A percentile compares a stretch with the other conserved stretches of the same genome.
phyloP scores from a whole-genome alignment of 2,329 filamentous ascomycete species.

The Aspergillus terreus region DNA sequence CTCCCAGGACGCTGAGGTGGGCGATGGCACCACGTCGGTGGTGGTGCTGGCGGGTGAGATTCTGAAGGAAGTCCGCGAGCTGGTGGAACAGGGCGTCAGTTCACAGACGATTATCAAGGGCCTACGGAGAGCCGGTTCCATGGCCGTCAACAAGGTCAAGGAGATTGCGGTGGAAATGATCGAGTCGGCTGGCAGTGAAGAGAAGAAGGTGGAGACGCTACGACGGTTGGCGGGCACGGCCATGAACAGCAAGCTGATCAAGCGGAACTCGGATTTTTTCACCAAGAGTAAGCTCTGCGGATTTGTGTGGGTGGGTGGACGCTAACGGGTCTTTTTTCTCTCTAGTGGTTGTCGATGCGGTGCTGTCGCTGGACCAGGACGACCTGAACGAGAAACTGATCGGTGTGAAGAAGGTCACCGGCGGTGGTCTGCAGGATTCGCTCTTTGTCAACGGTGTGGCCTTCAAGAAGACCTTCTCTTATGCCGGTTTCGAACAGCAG shows the following conservation, averaged over 20 bases:
- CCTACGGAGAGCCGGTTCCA: slow-evolving; percentile 75
- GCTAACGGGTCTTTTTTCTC: slow-evolving; percentile 14
- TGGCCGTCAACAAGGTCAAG: slow-evolving; percentile 98
- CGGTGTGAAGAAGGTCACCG: slow-evolving; percentile 96
- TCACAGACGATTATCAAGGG: slow-evolving; percentile 98
- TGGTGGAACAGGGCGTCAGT: slow-evolving; percentile 94
- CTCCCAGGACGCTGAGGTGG: slow-evolving; percentile 98
- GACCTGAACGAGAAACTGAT: slow-evolving; percentile 98
- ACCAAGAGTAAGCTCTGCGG: slow-evolving; percentile 69
- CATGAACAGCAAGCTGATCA: slow-evolving; percentile 99
- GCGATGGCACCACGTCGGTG: slow-evolving; percentile 95
- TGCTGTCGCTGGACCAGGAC: slow-evolving; percentile 90
- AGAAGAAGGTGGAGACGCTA: slow-evolving; percentile 83
- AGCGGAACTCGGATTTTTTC: slow-evolving; percentile 94
- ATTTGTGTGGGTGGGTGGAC: background rate
- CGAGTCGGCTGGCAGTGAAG: slow-evolving; percentile 74
- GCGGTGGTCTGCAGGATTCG: slow-evolving; percentile 91
- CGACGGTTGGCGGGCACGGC: slow-evolving; percentile 87
- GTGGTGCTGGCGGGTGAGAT: slow-evolving; percentile 98
- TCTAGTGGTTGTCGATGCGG: slow-evolving; percentile 93
- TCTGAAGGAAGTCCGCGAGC: slow-evolving; percentile 91
- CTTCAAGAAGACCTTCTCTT: slow-evolving; percentile 99
- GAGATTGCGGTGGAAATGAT: slow-evolving; percentile 74
- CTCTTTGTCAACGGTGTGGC: slow-evolving; percentile 97
- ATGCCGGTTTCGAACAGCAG: slow-evolving; percentile 98